Conservation (phyloP, 2,329 filamentous ascomycete species). For the Akanthomyces muscarius region DNA sequence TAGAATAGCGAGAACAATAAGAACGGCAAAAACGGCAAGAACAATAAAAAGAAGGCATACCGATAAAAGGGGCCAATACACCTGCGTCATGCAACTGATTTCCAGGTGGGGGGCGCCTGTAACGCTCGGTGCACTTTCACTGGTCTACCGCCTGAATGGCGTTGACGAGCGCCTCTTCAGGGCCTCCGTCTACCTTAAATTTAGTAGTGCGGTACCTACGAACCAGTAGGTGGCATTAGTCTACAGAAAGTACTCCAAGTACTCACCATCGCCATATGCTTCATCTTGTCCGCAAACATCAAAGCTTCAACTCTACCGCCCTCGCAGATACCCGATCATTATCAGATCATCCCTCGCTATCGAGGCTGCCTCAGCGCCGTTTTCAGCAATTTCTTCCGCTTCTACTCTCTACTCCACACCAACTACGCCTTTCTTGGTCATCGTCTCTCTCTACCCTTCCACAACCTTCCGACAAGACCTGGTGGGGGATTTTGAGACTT, state of each 20-base stretch:
- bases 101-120: too few species aligned
- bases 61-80: too few species aligned
- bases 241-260: not conserved
- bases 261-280: not conserved
- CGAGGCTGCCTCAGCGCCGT: not conserved
- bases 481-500: conserved; percentile 1
- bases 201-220: too few species aligned
- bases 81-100: too few species aligned
- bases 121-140: not conserved
- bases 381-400: not conserved
- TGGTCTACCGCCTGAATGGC: not conserved
- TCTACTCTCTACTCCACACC: not conserved
- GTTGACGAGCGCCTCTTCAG: not conserved
- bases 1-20: too few species aligned
- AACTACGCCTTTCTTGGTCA: not conserved
- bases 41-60: too few species aligned
- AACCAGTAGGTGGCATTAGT: too few species aligned
- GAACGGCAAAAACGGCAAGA: too few species aligned
- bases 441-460: conserved; percentile 5
- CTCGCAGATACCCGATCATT: not conserved
- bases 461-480: conserved; percentile 6
- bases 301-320: not conserved
- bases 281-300: not conserved
- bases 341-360: not conserved
- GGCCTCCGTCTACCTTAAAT: not conserved